These are phyloP conservation scores for Zizania latifolia DNA, from an alignment of 176 grass and related monocot genomes.

Conservation along the genomic window DNA sequence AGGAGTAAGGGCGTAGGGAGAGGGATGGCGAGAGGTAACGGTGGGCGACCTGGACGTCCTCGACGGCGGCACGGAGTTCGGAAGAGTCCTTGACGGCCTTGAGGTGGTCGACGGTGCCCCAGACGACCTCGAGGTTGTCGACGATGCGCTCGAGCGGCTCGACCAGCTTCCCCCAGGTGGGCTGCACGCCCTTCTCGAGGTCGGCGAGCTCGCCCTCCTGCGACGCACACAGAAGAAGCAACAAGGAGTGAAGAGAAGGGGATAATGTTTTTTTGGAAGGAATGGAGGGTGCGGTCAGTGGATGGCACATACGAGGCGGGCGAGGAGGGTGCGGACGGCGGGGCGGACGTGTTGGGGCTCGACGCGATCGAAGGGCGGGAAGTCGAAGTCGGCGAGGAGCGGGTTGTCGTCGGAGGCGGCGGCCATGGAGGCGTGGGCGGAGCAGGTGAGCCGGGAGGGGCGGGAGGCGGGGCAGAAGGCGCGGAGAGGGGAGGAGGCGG, in stretches of 20 bases:
- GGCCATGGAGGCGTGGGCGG: slow-evolving; percentile 23
- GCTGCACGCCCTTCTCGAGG: slow-evolving; percentile 76
- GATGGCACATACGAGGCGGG: slow-evolving; percentile 42
- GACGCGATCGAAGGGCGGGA: slow-evolving; percentile 76
- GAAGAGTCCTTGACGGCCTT: slow-evolving; percentile 84
- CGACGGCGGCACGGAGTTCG: slow-evolving; percentile 74
- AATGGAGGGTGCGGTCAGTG: no score
- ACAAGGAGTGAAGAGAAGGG: neutral
- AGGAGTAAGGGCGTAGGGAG: neutral
- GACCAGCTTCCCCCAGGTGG: slow-evolving; percentile 75
- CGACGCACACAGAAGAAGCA: neutral
- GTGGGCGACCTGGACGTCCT: slow-evolving; percentile 68
- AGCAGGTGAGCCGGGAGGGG: slow-evolving; percentile 25
- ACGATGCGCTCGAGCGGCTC: slow-evolving; percentile 86
- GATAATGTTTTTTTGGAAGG: no score
- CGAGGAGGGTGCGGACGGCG: slow-evolving; percentile 63
- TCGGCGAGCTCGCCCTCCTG: slow-evolving; percentile 76
- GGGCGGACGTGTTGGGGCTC: slow-evolving; percentile 68
- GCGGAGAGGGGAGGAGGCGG: slow-evolving; percentile 47
- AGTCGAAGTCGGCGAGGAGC: slow-evolving; percentile 53
- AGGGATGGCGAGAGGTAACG: no score
- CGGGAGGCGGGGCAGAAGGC: slow-evolving; percentile 39
- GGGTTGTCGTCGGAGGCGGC: slow-evolving; percentile 38
- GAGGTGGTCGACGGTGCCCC: slow-evolving; percentile 84
- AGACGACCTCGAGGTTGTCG: slow-evolving; percentile 70